Conservation (phyloP, 805 yeast genomes). For the Diddensiella caesifluorescens region DNA sequence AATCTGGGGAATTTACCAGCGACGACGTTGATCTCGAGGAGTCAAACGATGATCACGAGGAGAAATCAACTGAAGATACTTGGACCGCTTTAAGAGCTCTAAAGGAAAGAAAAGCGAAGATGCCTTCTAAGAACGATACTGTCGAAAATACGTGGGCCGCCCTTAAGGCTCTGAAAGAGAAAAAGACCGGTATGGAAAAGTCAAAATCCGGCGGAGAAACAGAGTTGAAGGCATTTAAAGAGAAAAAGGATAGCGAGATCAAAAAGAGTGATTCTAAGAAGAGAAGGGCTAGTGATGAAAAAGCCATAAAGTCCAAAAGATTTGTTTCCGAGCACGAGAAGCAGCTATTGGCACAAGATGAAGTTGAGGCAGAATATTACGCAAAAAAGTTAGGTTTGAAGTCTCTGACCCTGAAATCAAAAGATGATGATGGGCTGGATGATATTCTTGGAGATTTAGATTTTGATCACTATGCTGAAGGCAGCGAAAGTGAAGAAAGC, state of each 20-base stretch:
- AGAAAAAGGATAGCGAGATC: slow-evolving; percentile 21
- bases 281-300: slow-evolving; percentile 19
- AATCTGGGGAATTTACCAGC: slow-evolving; percentile 18
- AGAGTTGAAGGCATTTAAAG: slow-evolving; percentile 37
- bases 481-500: slow-evolving; percentile 13
- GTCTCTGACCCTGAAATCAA: slow-evolving; percentile 41
- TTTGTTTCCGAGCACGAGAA: slow-evolving; percentile 40
- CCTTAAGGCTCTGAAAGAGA: slow-evolving; percentile 38
- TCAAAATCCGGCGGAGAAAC: slow-evolving; percentile 29
- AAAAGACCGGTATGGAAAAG: slow-evolving; percentile 17
- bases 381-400: slow-evolving; percentile 75
- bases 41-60: slow-evolving; percentile 5
- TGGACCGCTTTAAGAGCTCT: slow-evolving; percentile 40
- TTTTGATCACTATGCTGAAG: slow-evolving; percentile 23
- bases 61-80: slow-evolving; percentile 32
- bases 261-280: slow-evolving; percentile 8
- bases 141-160: slow-evolving; percentile 41
- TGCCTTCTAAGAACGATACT: slow-evolving; percentile 33
- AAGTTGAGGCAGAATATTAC: slow-evolving; percentile 73
- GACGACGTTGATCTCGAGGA: slow-evolving; percentile 3
- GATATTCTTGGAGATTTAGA: slow-evolving; percentile 58
- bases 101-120: slow-evolving; percentile 33
- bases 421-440: slow-evolving; percentile 72
- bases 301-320: slow-evolving; percentile 8
- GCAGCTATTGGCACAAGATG: slow-evolving; percentile 53